Percentiles rank a stretch among this genome's conserved stretches.
Conservation (phyloP, 306 rosid species). For the Canavalia ensiformis region DNA sequence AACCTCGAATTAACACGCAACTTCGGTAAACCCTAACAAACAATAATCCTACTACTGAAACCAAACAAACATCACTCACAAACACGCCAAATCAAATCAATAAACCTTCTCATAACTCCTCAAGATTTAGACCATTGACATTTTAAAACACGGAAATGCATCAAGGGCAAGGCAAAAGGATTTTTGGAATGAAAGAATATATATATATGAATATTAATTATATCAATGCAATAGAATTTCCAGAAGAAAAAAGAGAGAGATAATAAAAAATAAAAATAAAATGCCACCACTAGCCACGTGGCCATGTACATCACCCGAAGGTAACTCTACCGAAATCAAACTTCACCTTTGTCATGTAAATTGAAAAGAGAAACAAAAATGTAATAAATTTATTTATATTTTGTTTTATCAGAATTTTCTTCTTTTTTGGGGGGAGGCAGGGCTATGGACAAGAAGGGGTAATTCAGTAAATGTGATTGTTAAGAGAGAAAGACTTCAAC, state of each 20-base stretch:
- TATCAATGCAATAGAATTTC: slow-evolving; percentile 52
- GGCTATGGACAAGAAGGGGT: slow-evolving; percentile 28
- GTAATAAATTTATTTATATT: slow-evolving; percentile 39
- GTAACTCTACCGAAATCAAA: slow-evolving; percentile 39
- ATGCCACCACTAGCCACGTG: slow-evolving; percentile 54
- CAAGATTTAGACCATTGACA: slow-evolving; percentile 9
- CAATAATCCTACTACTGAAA: neutral
- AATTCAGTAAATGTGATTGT: neutral
- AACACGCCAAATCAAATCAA: neutral
- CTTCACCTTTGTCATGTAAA: neutral
- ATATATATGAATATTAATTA: slow-evolving; percentile 46
- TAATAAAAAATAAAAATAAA: slow-evolving; percentile 30
- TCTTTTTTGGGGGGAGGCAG: slow-evolving; percentile 50
- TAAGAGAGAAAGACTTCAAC: slow-evolving; percentile 80
- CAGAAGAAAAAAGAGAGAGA: neutral
- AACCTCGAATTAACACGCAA: slow-evolving; percentile 33
- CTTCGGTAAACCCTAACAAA: neutral
- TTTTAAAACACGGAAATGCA: neutral
- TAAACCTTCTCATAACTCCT: slow-evolving; percentile 1
- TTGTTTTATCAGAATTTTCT: slow-evolving; percentile 21
- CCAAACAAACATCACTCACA: slow-evolving; percentile 29
- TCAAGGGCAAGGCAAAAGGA: neutral
- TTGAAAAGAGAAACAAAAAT: slow-evolving; percentile 30
- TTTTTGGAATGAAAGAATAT: slow-evolving; percentile 56
- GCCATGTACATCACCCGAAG: slow-evolving; percentile 62